Evolutionary conservation across 139 green algal species (phyloP), one percentile per base, ranked within the genome.

Genomic region (Chlorella sorokiniana): DNA sequence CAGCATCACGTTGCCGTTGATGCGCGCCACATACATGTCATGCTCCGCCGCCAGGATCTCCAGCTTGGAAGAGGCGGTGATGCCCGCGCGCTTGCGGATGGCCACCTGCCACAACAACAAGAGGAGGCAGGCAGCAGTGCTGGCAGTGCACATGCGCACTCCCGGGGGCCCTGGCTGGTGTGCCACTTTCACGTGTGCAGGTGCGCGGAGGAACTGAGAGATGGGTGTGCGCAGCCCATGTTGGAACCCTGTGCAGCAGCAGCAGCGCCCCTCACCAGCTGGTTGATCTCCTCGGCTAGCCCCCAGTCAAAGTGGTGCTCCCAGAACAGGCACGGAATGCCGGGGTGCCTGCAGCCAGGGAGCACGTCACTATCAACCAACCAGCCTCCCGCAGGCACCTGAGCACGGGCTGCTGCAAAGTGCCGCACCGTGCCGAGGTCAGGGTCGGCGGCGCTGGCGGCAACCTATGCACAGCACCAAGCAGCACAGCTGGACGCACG

Each of bases 291-390:
- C 0, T 76, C 14, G 6, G 18, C 65, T 18, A 83, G 78, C 25
- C 89, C 90, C 93, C 91, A 95, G 59, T 90, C 87, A 44, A 92
- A 95, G 80, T 90, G 73, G 83, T 97, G 94, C 81, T 96, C 91
- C 75, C 86, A 95, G 75, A 95, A 94, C 37, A 92, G 22, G 80
- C 87, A 91, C 51, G 89, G 89, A 9, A 88, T 81, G 78, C 78
- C 78, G 0, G 78, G 78, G 38, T 83, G 78, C 14, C 52, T 81
- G 70, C 70, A 64, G n/a, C n/a, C n/a, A n/a, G n/a, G n/a, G n/a
- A n/a, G n/a, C n/a, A n/a, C n/a, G n/a, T n/a, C n/a, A n/a, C n/a
- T n/a, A n/a, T n/a, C n/a, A n/a, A n/a, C n/a, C n/a, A n/a, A n/a
- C n/a, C n/a, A n/a, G n/a, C n/a, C n/a, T n/a, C n/a, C n/a, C n/a